phyloP scores from a whole-genome alignment of 495 filamentous ascomycete species.

The Neurospora sp. region DNA sequence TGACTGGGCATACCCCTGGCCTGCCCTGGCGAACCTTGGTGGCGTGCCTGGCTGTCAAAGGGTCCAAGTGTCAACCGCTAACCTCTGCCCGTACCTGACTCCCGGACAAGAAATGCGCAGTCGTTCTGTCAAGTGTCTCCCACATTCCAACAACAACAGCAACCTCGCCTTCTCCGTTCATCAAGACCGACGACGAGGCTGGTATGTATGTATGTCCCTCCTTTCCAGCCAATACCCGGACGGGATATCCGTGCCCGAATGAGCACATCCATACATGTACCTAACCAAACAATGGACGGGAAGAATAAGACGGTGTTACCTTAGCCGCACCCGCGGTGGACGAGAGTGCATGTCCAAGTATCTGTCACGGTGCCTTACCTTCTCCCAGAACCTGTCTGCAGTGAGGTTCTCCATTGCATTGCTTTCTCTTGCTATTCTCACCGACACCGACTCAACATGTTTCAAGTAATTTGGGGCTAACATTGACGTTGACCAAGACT shows the following conservation, averaged over 20 bases:
- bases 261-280: not conserved
- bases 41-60: not conserved
- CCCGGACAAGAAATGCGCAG: slow-evolving; percentile 29
- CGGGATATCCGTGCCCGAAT: not conserved
- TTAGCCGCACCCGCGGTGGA: not conserved
- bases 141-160: slow-evolving; percentile 21
- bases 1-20: not conserved
- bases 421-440: not conserved
- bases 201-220: slow-evolving; percentile 17
- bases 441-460: not conserved
- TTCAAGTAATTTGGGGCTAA: not conserved
- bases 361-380: not conserved
- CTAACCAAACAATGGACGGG: not conserved
- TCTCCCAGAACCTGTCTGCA: not conserved
- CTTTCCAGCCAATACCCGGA: not conserved
- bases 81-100: not conserved
- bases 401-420: not conserved
- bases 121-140: slow-evolving; percentile 24
- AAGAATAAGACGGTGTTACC: not conserved
- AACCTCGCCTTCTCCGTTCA: slow-evolving; percentile 19
- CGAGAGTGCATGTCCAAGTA: not conserved
- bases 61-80: not conserved
- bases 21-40: not conserved
- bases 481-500: not conserved
- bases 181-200: slow-evolving; percentile 17